Evolutionary conservation across 139 green algal species (phyloP).

Genomic region (Chlorella sp.): DNA sequence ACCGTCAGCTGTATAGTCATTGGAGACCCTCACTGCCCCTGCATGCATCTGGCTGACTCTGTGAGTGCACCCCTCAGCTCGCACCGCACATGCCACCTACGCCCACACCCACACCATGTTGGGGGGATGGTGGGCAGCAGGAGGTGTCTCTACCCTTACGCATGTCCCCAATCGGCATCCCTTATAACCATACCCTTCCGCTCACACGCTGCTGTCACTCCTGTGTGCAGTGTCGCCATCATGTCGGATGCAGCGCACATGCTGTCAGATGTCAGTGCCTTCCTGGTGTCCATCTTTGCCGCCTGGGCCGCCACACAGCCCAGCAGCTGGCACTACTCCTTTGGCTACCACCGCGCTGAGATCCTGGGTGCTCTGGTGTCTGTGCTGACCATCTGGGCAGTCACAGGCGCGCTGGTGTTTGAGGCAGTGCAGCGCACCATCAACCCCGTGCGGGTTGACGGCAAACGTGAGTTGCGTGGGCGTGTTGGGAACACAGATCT

Average conservation of each 20-base stretch:
- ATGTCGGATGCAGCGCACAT: constrained; percentile 93
- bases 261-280: constrained; percentile 82
- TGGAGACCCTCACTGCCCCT: background rate
- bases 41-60: background rate
- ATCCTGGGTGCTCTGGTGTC: constrained; percentile 85
- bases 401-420: constrained; percentile 83
- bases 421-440: constrained; percentile 74
- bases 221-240: constrained; percentile 75
- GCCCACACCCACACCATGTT: too few relatives aligned
- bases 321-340: constrained; percentile 46
- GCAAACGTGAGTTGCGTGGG: constrained; percentile 66
- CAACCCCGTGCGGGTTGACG: constrained; percentile 58
- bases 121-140: too few relatives aligned
- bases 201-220: background rate
- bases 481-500: too few relatives aligned
- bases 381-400: constrained; percentile 73
- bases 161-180: too few relatives aligned
- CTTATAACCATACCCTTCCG: too few relatives aligned
- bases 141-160: too few relatives aligned
- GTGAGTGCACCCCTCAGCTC: too few relatives aligned
- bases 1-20: too few relatives aligned
- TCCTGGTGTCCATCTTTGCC: constrained; percentile 69
- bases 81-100: too few relatives aligned
- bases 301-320: constrained; percentile 32
- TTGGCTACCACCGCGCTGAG: constrained; percentile 87